Conservation (phyloP, 345 rosid species). For the Lumnitzera racemosa region DNA sequence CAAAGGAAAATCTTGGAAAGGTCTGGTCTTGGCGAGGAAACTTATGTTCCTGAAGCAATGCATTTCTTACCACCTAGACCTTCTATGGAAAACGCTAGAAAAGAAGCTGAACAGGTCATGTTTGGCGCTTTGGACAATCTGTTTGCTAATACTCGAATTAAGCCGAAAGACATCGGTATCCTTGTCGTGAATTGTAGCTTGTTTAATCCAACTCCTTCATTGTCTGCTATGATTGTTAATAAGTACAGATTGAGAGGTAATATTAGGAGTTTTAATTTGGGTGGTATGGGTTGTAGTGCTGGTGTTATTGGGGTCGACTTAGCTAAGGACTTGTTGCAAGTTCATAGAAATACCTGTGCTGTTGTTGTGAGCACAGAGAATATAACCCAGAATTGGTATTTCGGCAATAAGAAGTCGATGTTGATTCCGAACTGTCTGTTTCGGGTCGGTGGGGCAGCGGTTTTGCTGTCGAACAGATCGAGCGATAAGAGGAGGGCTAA, state of each 20-base stretch:
- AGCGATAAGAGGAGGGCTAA: conserved; percentile 20
- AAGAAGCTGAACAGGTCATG: conserved; percentile 35
- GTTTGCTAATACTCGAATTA: conserved; percentile 20
- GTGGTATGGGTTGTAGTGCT: conserved; percentile 40
- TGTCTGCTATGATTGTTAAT: conserved; percentile 33
- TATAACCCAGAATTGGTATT: conserved; percentile 32
- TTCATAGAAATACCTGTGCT: conserved; percentile 31
- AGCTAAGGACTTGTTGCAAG: conserved; percentile 24
- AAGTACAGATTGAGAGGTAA: conserved; percentile 28
- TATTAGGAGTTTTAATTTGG: conserved; percentile 23
- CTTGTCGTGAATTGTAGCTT: conserved; percentile 32
- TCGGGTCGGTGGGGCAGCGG: conserved; percentile 28
- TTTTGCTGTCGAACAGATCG: conserved; percentile 22
- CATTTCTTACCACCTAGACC: conserved; percentile 24
- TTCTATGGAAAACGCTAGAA: conserved; percentile 26
- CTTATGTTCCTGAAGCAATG: conserved; percentile 31
- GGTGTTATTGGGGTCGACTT: conserved; percentile 27
- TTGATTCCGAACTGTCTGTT: conserved; percentile 29
- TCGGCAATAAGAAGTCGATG: conserved; percentile 34
- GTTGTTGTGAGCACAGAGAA: conserved; percentile 36
- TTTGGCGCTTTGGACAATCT: conserved; percentile 26
- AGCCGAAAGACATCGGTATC: conserved; percentile 27
- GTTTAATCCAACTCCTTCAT: conserved; percentile 32
- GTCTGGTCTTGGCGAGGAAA: conserved; percentile 31
- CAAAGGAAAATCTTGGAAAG: conserved; percentile 27